Evolutionary conservation across 441 rosid species (phyloP).

Genomic region (Francoa sonchifolia): DNA sequence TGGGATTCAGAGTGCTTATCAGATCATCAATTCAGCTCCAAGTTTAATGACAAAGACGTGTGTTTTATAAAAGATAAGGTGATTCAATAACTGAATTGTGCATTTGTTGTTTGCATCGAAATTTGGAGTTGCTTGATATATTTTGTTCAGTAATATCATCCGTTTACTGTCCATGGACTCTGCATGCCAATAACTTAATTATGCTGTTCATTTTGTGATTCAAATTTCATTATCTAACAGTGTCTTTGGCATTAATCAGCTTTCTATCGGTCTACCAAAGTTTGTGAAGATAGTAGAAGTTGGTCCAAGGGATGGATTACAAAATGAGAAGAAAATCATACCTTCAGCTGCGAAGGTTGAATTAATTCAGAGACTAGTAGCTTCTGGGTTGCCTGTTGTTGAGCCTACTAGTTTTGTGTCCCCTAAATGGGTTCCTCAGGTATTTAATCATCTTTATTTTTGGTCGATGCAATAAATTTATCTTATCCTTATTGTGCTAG

Average conservation of each 20-base stretch:
- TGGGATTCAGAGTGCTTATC: slow-evolving; percentile 31
- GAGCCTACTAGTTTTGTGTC: slow-evolving; percentile 99
- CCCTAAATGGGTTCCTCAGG: slow-evolving; percentile 99
- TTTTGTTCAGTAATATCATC: background rate
- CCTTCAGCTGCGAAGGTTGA: slow-evolving; percentile 78
- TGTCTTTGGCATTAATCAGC: slow-evolving; percentile 25
- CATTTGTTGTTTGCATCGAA: background rate
- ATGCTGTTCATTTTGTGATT: background rate
- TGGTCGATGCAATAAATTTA: background rate
- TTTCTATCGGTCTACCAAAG: slow-evolving; percentile 50
- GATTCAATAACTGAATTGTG: slow-evolving; percentile 8
- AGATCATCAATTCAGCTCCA: slow-evolving; percentile 34
- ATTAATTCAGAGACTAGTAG: slow-evolving; percentile 61
- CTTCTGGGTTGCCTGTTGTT: slow-evolving; percentile 70
- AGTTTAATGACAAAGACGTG: slow-evolving; percentile 25
- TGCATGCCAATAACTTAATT: background rate
- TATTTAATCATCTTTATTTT: slow-evolving; percentile 15
- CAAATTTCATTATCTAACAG: slow-evolving; percentile 3
- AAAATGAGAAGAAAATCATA: slow-evolving; percentile 77
- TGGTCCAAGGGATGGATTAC: slow-evolving; percentile 96
- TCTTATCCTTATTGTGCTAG: background rate
- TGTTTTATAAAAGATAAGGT: slow-evolving; percentile 47
- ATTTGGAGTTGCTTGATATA: background rate
- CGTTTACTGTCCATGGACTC: background rate
- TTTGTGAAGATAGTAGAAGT: slow-evolving; percentile 98